A percentile compares a stretch with the other conserved stretches of the same genome.
Conservation (phyloP, 306 rosid genomes). For the Corylus americana region DNA sequence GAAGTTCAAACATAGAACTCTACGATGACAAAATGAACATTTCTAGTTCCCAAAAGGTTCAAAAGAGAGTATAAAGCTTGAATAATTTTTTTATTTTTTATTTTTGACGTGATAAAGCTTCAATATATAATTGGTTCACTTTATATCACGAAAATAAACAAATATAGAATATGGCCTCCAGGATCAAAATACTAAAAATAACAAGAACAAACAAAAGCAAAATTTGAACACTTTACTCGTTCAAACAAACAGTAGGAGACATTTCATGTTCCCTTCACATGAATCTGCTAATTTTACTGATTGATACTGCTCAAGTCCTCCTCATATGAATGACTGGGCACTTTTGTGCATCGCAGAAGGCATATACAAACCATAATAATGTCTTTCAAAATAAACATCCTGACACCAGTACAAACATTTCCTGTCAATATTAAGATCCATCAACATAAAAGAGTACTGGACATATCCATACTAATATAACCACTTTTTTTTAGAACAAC, state of each 20-base stretch:
- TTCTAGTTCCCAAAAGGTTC: too few species aligned
- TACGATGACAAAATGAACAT: too few species aligned
- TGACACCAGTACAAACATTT: not conserved
- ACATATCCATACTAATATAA: not conserved
- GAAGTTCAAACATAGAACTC: too few species aligned
- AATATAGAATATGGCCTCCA: too few species aligned
- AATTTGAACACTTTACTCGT: not conserved
- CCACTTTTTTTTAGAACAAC: not conserved
- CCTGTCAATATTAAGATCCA: not conserved
- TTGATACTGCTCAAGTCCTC: not conserved
- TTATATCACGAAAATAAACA: too few species aligned
- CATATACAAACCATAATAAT: not conserved
- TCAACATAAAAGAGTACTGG: not conserved
- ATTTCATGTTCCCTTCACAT: not conserved
- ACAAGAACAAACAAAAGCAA: too few species aligned
- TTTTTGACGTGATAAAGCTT: too few species aligned
- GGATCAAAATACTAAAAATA: too few species aligned
- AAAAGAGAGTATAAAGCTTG: too few species aligned
- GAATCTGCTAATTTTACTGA: not conserved
- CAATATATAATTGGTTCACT: too few species aligned
- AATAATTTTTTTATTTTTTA: too few species aligned
- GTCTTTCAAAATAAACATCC: too few species aligned
- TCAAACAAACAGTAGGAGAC: not conserved
- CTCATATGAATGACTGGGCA: not conserved
- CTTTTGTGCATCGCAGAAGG: not conserved